These are phyloP conservation scores for Phytophthora capsici DNA, from an alignment of 352 stramenopile genomes.

Conservation along the genomic window DNA sequence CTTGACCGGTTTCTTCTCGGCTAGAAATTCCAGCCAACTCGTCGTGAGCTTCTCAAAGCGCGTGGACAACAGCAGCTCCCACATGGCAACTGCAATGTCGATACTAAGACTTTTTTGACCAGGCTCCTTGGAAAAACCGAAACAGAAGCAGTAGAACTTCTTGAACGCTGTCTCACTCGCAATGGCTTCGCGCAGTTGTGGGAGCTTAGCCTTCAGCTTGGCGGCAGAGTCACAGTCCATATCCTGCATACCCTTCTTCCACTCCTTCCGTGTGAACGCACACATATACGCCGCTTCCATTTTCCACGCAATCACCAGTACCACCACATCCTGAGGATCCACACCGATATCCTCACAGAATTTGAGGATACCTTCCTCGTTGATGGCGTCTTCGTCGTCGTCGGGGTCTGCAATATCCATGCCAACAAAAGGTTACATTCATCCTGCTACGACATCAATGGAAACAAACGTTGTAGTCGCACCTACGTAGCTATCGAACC, in stretches of 20 bases:
- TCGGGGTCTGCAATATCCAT: slow-evolving; percentile 35
- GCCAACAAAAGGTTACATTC: background rate
- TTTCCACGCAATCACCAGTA: slow-evolving; percentile 89
- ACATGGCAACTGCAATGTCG: slow-evolving; percentile 88
- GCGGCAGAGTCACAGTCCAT: slow-evolving; percentile 74
- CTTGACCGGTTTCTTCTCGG: slow-evolving; percentile 78
- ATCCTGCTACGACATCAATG: background rate
- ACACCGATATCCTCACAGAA: slow-evolving; percentile 83
- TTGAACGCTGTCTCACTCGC: slow-evolving; percentile 68
- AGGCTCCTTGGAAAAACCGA: slow-evolving; percentile 88
- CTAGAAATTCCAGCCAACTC: slow-evolving; percentile 82
- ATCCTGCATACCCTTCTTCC: slow-evolving; percentile 77
- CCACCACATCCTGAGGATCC: slow-evolving; percentile 78
- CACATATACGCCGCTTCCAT: slow-evolving; percentile 90
- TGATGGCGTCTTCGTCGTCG: slow-evolving; percentile 69
- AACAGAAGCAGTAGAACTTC: slow-evolving; percentile 90
- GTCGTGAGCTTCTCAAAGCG: slow-evolving; percentile 72
- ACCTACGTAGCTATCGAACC: slow-evolving; percentile 78
- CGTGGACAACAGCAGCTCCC: slow-evolving; percentile 75
- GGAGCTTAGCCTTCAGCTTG: slow-evolving; percentile 68
- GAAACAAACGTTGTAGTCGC: background rate
- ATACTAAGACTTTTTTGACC: slow-evolving; percentile 89
- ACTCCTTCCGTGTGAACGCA: slow-evolving; percentile 86
- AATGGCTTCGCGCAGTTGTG: slow-evolving; percentile 63
- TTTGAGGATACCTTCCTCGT: slow-evolving; percentile 79